Conservation (phyloP, 345 rosid genomes). For the Salix suchowensis region DNA sequence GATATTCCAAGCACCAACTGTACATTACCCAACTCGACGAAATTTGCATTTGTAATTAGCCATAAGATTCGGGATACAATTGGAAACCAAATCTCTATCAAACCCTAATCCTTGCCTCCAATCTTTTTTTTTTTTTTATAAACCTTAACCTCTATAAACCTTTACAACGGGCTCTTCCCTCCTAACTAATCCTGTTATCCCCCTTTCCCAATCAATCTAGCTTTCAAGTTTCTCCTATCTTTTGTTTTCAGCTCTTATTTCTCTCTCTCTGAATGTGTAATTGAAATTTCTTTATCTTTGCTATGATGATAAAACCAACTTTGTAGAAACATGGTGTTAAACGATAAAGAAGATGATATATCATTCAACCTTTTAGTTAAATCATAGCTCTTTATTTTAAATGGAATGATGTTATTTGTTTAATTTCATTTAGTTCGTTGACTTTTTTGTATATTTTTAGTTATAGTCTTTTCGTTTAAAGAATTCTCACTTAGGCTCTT, state of each 20-base stretch:
- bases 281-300: not conserved
- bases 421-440: no score
- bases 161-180: no score
- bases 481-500: no score
- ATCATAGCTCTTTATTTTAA: no score
- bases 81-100: not conserved
- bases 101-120: not conserved
- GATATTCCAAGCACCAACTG: no score
- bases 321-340: not conserved
- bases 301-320: conserved; percentile 4
- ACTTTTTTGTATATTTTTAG: no score
- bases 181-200: rapidly evolving
- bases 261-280: not conserved
- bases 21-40: no score
- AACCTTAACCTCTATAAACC: not conserved
- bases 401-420: not conserved
- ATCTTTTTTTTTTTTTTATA: not conserved
- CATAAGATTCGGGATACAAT: not conserved
- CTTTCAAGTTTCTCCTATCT: not conserved
- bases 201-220: no score
- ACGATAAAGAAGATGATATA: no score
- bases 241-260: not conserved
- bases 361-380: not conserved
- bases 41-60: not conserved
- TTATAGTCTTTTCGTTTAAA: no score